These are phyloP conservation scores for Funneliformis geosporum DNA, from an alignment of 192 early-diverging fungal genomes.

Conservation along the genomic window DNA sequence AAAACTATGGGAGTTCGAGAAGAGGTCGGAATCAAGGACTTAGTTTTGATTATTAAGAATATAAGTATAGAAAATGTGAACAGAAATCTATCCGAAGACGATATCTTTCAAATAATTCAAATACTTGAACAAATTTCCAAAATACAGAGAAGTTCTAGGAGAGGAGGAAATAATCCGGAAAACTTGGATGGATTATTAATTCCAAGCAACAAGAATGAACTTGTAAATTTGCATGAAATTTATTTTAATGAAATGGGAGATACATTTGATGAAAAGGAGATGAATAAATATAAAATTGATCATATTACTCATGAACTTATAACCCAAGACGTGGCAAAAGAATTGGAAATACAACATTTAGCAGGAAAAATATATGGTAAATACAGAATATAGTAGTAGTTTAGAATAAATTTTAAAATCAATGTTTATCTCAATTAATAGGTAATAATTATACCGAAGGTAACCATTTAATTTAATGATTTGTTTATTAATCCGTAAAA, in stretches of 20 bases:
- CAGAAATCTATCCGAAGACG: neutral
- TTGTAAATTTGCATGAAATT: slow-evolving; percentile 5
- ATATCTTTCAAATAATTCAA: neutral
- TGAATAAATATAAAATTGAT: neutral
- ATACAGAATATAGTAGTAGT: neutral
- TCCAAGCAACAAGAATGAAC: neutral
- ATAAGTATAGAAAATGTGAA: no score
- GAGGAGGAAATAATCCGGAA: neutral
- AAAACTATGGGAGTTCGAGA: neutral
- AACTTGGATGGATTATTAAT: neutral
- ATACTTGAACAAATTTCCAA: slow-evolving; percentile 7
- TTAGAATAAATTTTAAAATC: no score
- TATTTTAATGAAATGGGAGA: slow-evolving; percentile 4
- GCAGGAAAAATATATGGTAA: neutral
- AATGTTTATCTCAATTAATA: no score
- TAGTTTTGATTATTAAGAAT: neutral
- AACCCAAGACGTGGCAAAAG: neutral
- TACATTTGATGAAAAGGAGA: neutral
- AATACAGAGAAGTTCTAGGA: neutral
- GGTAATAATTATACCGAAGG: no score
- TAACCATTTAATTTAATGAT: neutral
- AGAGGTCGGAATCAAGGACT: neutral
- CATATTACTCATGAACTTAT: neutral
- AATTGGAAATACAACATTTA: neutral
- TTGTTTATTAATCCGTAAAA: neutral